Base-by-base conservation (phyloP, 495 filamentous ascomycete genomes). In the Aspergillus nanangensis region DNA sequence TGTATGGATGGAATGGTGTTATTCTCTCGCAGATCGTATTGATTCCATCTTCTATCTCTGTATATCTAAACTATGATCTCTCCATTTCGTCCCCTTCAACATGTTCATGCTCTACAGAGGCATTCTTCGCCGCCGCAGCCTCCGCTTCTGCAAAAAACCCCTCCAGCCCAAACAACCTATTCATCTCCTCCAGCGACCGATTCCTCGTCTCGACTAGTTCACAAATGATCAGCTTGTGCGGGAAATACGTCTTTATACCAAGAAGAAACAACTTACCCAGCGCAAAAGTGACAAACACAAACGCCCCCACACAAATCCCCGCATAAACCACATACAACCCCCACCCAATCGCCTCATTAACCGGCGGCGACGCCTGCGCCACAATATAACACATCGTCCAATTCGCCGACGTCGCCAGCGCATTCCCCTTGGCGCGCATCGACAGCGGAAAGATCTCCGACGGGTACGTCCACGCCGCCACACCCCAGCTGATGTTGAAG, bases 241-340 rank as follows among this genome's bases (percentile, higher is more conserved):
- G n/a, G n/a, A n/a, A n/a, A n/a, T n/a, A n/a, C n/a, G n/a, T n/a
- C n/a, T n/a, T n/a, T n/a, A n/a, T n/a, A n/a, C n/a, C n/a, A n/a
- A n/a, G n/a, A n/a, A n/a, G n/a, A 37, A 13, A 10, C n/a, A 13
- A 32, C 47, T 14, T 38, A 58, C 50, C 51, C 31, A 52, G 43
- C 3, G 33, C 42, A 32, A 50, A 49, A 29, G 51, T 40, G 5
- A 54, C 55, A 47, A 76, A 79, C 61, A 38, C 71, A 50, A 55
- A 79, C 64, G 82, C 84, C 9, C 80, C 44, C 47, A 78, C 80
- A 41, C 78, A 86, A 42, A 88, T 61, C 14, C 80, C 36, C 0
- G 83, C 83, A 56, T 88, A 88, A 41, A 88, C 70, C 41, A 88
- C 75, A 48, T 86, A 88, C 13, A 85, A 82, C 35, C 84, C 84